Conservation (phyloP, 345 rosid genomes). For the Geranium rotundifolium region DNA sequence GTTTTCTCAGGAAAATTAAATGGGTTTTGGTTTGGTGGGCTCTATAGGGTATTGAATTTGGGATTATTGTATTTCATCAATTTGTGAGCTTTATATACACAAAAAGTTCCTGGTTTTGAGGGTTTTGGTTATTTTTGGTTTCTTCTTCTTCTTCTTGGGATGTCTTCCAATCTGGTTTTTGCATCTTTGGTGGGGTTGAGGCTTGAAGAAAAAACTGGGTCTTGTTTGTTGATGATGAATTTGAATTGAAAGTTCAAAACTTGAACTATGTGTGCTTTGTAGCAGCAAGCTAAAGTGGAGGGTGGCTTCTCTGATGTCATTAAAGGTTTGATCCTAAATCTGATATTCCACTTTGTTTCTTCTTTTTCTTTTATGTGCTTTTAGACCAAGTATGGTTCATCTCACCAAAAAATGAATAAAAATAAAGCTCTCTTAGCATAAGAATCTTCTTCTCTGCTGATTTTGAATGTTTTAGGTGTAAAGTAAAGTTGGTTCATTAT, state of each 20-base stretch:
- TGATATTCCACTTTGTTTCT: slow-evolving; percentile 7
- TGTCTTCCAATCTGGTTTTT: slow-evolving; percentile 28
- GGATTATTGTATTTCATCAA: not conserved
- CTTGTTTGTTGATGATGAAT: too few relatives aligned
- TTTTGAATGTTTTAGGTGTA: slow-evolving; percentile 29
- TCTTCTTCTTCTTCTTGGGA: slow-evolving; percentile 9
- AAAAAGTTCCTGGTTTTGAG: not conserved
- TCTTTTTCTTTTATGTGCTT: slow-evolving; percentile 12
- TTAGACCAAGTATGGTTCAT: slow-evolving; percentile 10
- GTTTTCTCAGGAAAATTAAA: too few relatives aligned
- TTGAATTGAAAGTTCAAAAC: slow-evolving; percentile 9
- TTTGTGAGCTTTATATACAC: not conserved
- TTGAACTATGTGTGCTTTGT: slow-evolving; percentile 19
- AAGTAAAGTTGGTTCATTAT: slow-evolving; percentile 17
- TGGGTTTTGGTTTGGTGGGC: too few relatives aligned
- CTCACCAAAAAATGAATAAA: slow-evolving; percentile 15
- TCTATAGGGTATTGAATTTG: too few relatives aligned
- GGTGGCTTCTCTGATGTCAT: slow-evolving; percentile 27
- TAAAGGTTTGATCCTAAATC: slow-evolving; percentile 21
- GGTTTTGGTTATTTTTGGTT: not conserved
- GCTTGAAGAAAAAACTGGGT: too few relatives aligned
- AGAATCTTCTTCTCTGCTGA: slow-evolving; percentile 13
- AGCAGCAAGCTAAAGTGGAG: slow-evolving; percentile 25
- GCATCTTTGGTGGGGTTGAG: slow-evolving; percentile 19
- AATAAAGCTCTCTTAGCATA: slow-evolving; percentile 9